phyloP scores from a whole-genome alignment of 129 eudicot genomes.

The Helianthus tuberosus region DNA sequence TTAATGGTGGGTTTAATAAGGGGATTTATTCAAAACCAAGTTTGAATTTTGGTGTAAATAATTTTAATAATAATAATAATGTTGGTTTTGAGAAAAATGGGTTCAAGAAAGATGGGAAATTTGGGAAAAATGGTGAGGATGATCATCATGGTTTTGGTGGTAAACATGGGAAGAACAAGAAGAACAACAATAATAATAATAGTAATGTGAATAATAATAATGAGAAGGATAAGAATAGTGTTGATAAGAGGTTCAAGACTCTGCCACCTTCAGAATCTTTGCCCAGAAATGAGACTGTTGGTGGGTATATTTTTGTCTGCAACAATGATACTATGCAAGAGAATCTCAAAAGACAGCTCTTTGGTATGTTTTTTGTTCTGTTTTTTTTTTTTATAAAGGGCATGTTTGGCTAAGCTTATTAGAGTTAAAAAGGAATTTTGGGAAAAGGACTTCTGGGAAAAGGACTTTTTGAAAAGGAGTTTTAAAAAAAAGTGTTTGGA shows the following conservation, averaged over 20 bases:
- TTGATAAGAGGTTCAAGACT: constrained; percentile 94
- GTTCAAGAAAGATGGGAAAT: constrained; percentile 39
- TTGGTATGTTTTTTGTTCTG: constrained; percentile 52
- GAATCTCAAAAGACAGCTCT: constrained; percentile 90
- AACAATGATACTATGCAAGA: constrained; percentile 98
- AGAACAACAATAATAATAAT: constrained; percentile 28
- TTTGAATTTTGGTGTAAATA: constrained; percentile 39
- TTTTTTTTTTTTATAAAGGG: too few species aligned
- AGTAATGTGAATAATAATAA: constrained; percentile 29
- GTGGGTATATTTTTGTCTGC: constrained; percentile 96
- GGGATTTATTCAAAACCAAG: constrained; percentile 67
- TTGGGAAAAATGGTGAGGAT: constrained; percentile 38
- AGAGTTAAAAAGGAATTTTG: too few species aligned
- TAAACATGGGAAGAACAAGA: constrained; percentile 69
- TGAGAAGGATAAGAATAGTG: constrained; percentile 38
- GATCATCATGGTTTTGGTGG: constrained; percentile 35
- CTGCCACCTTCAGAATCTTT: constrained; percentile 83
- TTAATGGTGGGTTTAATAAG: constrained; percentile 90
- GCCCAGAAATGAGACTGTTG: constrained; percentile 93
- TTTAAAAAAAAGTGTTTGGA: too few species aligned
- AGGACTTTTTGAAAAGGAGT: too few species aligned
- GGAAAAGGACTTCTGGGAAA: too few species aligned
- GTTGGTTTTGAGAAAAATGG: constrained; percentile 26
- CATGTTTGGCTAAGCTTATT: too few species aligned
- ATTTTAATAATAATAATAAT: neutral